Evolutionary conservation across 495 filamentous ascomycete genomes (phyloP), one percentile per base, ranked within the genome.

Genomic region (Collariella sp.): DNA sequence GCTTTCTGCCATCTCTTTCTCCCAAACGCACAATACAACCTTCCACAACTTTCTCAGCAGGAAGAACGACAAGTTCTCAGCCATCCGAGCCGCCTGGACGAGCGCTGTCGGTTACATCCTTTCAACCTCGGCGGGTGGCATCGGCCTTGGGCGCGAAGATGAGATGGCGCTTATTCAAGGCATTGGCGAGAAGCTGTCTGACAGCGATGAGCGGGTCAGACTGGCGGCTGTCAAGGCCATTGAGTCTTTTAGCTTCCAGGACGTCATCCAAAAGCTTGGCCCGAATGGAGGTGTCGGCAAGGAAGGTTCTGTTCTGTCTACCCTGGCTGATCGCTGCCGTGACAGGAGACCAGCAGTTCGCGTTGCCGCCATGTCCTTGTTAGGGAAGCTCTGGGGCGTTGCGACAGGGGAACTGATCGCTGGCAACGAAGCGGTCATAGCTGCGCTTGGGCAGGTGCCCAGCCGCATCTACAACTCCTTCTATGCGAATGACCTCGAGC

Each of bases 381-480:
- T 97, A 12, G 86, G 82, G 18, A 83, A 84, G 43, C 85, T 96
- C 39, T 99, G 93, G 93, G 93, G 85, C 11, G 89, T 91, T 46
- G 91, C 88, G 1, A 82, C 82, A 18, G 87, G 89, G 19, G 90
- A 96, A 56, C 85, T 99, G 56, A 83, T 87, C 39, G 82, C 83
- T 40, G 88, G 87, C 16, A 85, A 91, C 58, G 89, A 95, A 57
- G 70, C 78, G 7, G 83, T 95, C 15, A 77, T 75, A 5, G 73
- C 80, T 20, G 74, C 89, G 12, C 71, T 99, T 11, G 84, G 84
- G 13, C 83, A 83, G 43, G 87, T 90, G 40, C 91, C 93, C 12
- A 84, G 83, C 2, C 89, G 83, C 62, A 90, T 97, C 35, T 81
- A 95, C 50, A 89, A 90, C 60, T 83, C 87, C 0, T 87, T 84